Percentiles rank a stretch among this genome's conserved stretches.
phyloP scores from a whole-genome alignment of 140 eudicot genomes.

The Ambrosia hybrid region DNA sequence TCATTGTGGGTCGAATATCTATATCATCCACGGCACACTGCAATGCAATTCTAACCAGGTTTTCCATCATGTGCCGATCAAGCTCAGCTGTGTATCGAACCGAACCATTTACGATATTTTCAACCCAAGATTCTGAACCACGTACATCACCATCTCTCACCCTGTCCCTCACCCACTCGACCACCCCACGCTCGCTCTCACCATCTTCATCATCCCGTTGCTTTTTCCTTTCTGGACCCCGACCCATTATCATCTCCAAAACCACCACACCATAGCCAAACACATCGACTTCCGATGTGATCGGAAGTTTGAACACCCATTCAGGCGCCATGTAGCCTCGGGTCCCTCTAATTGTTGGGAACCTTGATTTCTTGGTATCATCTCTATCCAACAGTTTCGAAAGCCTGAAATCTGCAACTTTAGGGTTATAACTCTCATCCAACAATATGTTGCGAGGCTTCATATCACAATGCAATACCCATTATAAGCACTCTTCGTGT shows the following conservation, averaged over 20 bases:
- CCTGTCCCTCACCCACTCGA: constrained; percentile 40
- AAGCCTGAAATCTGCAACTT: constrained; percentile 46
- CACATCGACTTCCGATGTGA: constrained; percentile 40
- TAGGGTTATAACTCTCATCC: constrained; percentile 30
- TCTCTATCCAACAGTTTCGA: constrained; percentile 37
- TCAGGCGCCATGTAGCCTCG: constrained; percentile 51
- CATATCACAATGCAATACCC: constrained; percentile 49
- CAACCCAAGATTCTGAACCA: constrained; percentile 23
- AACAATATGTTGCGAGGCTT: constrained; percentile 39
- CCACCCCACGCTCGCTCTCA: constrained; percentile 7
- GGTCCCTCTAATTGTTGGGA: constrained; percentile 40
- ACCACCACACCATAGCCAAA: constrained; percentile 37
- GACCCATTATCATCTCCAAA: constrained; percentile 41
- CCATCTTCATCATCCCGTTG: not conserved
- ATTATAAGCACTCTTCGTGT: constrained; percentile 48
- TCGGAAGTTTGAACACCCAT: constrained; percentile 36
- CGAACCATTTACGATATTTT: constrained; percentile 6
- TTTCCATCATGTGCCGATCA: constrained; percentile 23
- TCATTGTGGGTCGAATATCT: constrained; percentile 58
- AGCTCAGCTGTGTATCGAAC: constrained; percentile 11
- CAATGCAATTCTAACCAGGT: constrained; percentile 45
- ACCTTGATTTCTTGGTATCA: not conserved
- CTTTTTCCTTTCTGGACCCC: constrained; percentile 16
- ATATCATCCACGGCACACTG: constrained; percentile 52
- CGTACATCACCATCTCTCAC: constrained; percentile 14